phyloP scores from a whole-genome alignment of 139 green algal genomes.

The Zygnema circumcarinatum region DNA sequence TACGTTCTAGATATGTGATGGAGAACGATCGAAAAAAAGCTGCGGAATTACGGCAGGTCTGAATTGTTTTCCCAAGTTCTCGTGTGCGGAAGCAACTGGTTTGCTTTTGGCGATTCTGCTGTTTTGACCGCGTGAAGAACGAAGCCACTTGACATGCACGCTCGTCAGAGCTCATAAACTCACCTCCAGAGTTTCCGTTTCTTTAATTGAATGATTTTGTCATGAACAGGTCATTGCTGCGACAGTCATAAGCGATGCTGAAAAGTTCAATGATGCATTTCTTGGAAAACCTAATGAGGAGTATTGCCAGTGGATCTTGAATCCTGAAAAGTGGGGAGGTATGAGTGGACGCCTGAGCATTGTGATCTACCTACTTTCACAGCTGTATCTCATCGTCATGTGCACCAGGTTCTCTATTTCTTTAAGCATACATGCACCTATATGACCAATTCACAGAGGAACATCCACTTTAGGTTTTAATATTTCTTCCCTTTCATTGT shows the following conservation, averaged over 20 bases:
- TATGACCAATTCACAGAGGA: neutral
- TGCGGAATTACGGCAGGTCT: too few species aligned
- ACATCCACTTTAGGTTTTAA: neutral
- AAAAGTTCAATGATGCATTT: slow-evolving; percentile 81
- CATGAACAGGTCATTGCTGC: slow-evolving; percentile 73
- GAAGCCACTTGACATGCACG: too few species aligned
- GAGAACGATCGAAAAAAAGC: too few species aligned
- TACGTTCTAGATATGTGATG: neutral
- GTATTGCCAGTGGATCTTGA: slow-evolving; percentile 80
- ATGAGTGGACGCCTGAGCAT: too few species aligned
- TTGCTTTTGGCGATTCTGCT: neutral
- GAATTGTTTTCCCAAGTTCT: too few species aligned
- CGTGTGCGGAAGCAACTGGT: too few species aligned
- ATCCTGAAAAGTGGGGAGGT: slow-evolving; percentile 66
- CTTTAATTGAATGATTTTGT: too few species aligned
- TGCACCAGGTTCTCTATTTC: neutral
- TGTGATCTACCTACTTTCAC: neutral
- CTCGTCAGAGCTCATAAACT: too few species aligned
- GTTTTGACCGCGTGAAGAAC: too few species aligned
- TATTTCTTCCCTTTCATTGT: too few species aligned
- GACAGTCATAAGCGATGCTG: slow-evolving; percentile 69
- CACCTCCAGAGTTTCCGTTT: too few species aligned
- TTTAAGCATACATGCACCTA: neutral
- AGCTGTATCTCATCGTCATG: neutral
- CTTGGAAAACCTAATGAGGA: slow-evolving; percentile 67